Evolutionary conservation across 2,329 filamentous ascomycete species (phyloP).

Genomic region (Penicillium sp.): DNA sequence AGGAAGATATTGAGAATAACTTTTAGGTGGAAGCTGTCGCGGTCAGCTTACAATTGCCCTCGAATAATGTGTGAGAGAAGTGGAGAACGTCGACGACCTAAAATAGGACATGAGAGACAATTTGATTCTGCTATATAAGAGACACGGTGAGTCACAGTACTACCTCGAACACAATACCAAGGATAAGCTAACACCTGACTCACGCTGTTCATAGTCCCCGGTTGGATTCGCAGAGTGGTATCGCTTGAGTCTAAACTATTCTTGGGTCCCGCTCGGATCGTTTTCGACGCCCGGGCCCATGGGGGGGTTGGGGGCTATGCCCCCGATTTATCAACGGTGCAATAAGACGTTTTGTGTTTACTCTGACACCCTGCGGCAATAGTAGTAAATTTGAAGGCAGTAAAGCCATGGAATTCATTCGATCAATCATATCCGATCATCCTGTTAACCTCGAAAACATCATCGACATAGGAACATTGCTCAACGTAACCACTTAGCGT

Average conservation of each 20-base stretch:
- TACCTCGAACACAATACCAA: too few relatives aligned
- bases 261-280: slow-evolving; percentile 1
- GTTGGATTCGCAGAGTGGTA: not conserved
- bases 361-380: not conserved
- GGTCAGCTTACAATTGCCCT: not conserved
- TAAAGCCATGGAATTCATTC: not conserved
- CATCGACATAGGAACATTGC: not conserved
- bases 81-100: not conserved
- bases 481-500: not conserved
- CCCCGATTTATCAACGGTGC: not conserved
- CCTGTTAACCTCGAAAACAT: not conserved
- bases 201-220: not conserved
- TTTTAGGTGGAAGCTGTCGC: not conserved
- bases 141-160: not conserved
- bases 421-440: not conserved
- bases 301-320: not conserved
- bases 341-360: not conserved
- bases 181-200: not conserved
- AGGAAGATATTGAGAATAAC: not conserved
- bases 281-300: not conserved
- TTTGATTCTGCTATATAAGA: not conserved
- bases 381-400: not conserved
- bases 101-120: not conserved
- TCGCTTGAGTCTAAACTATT: not conserved
- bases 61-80: too few relatives aligned